Base-by-base conservation (phyloP, 495 filamentous ascomycete genomes). In the Podospora comata region DNA sequence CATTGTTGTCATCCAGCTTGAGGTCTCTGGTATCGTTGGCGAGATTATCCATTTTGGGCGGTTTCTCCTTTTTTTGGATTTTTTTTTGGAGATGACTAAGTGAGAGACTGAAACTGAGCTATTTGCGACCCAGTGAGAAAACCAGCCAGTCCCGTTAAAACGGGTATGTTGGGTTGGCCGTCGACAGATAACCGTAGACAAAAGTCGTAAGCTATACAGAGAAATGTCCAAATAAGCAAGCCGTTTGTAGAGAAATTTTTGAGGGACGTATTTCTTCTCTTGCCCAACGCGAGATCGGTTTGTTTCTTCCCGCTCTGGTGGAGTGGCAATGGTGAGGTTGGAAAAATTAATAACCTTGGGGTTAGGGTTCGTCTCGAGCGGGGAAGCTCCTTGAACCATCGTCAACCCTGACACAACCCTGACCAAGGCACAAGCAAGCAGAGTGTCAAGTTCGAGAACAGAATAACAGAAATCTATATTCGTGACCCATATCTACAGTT, bases 1-100 rank as follows among this genome's bases (percentile, higher is more conserved):
- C n/a, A 26, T 71, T 23, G 78, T 78, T 20, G 75, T 57, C 34
- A 32, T 53, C 60, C 18, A 73, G 19, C 23, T 63, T 69, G 48
- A 67, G 65, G 9, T 66, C 65, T 32, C 66, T 56, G 28, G 66
- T 61, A 28, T 61, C 26, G 65, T 69, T 68, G 20, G 71, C 62
- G 58, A 67, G 23, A 34, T 67, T 28, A 4, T 71, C 71, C 67
- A 72, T 72, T 28, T 53, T 18, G 39, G 39, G 39, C 39, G 39
- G 13, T 2, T 48, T 23, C 2, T 2, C 23, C 23, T 23, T 23
- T 23, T 23, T 23, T 23, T 23, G 23, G 23, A 23, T 23, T 23
- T 23, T 65, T 58, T 58, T 58, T 20, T 5, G 20, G 55, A 58
- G 55, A 3, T 2, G 39, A 16, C 39, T 11, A 11, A 16, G 7